Evolutionary conservation across 495 filamentous ascomycete species (phyloP).

Genomic region (Usnea hakonensis): DNA sequence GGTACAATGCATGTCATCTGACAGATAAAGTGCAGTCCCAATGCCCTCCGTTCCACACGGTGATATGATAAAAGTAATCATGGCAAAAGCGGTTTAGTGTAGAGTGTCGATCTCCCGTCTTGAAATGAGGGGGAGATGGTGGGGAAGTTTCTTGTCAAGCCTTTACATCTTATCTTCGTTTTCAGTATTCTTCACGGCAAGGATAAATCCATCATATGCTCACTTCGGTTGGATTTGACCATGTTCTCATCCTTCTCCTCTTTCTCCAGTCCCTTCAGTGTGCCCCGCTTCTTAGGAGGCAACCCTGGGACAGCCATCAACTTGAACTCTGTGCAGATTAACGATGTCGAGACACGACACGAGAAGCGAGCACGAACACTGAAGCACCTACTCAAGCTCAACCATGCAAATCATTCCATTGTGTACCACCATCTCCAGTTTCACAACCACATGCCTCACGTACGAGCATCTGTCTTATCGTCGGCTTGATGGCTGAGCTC

Average conservation of each 20-base stretch:
- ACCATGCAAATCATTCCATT: slow-evolving; percentile 84
- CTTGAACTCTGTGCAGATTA: slow-evolving; percentile 59
- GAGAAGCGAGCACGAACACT: slow-evolving; percentile 76
- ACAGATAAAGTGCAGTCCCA: too few species aligned
- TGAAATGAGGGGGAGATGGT: too few species aligned
- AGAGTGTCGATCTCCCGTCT: neutral
- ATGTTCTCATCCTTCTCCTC: slow-evolving; percentile 29
- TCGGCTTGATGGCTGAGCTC: slow-evolving; percentile 8
- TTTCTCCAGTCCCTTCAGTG: slow-evolving; percentile 25
- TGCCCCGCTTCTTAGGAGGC: slow-evolving; percentile 21
- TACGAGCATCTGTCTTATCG: slow-evolving; percentile 32
- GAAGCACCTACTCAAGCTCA: slow-evolving; percentile 81
- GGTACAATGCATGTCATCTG: neutral
- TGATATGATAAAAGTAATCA: neutral
- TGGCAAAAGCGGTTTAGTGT: too few species aligned
- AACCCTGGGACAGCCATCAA: slow-evolving; percentile 42
- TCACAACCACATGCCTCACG: slow-evolving; percentile 84
- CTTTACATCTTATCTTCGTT: neutral
- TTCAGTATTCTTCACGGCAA: neutral
- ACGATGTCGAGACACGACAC: slow-evolving; percentile 68
- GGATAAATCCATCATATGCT: neutral
- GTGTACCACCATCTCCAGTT: slow-evolving; percentile 69
- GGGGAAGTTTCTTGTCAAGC: neutral
- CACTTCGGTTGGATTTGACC: neutral
- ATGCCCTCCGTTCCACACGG: neutral